phyloP scores from a whole-genome alignment of 2,329 filamentous ascomycete genomes.

The Exophiala viscosa region DNA sequence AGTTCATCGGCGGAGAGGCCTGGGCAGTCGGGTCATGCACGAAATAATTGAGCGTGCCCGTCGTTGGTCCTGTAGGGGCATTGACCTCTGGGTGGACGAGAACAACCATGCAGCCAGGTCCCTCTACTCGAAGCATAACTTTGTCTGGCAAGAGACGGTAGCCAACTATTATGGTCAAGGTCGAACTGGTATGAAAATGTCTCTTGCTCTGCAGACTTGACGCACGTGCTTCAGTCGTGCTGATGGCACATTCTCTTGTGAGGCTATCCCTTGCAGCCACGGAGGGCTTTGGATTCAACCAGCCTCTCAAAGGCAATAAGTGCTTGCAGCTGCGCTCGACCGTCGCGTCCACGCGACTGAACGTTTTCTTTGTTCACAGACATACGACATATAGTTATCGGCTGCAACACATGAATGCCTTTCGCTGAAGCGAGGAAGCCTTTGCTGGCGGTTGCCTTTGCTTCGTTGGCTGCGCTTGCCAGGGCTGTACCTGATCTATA shows the following conservation, averaged over 20 bases:
- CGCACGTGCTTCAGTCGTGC: not conserved
- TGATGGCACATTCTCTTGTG: constrained; percentile 17
- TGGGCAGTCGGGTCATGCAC: constrained; percentile 45
- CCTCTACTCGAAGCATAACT: constrained; percentile 46
- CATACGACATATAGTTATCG: not conserved
- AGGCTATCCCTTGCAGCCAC: constrained; percentile 19
- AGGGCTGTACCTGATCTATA: constrained; percentile 32
- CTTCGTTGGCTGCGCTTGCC: not conserved
- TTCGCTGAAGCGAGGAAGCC: constrained; percentile 10
- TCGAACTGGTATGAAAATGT: constrained; percentile 46
- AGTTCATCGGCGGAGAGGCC: constrained; percentile 44
- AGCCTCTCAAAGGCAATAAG: constrained; percentile 15
- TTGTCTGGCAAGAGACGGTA: constrained; percentile 45
- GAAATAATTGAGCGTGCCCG: constrained; percentile 42
- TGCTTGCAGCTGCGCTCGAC: constrained; percentile 7
- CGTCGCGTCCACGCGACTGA: not conserved
- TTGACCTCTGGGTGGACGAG: constrained; percentile 53
- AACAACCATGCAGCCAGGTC: constrained; percentile 42
- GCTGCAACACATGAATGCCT: constrained; percentile 17
- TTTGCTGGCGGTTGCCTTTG: constrained; percentile 5
- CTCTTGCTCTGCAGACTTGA: constrained; percentile 11
- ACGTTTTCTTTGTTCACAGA: not conserved
- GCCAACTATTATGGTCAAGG: constrained; percentile 50
- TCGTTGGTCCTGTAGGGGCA: constrained; percentile 45
- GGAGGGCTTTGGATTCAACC: constrained; percentile 19